phyloP scores from a whole-genome alignment of 2,329 filamentous ascomycete genomes.

The Aureobasidium sp. region DNA sequence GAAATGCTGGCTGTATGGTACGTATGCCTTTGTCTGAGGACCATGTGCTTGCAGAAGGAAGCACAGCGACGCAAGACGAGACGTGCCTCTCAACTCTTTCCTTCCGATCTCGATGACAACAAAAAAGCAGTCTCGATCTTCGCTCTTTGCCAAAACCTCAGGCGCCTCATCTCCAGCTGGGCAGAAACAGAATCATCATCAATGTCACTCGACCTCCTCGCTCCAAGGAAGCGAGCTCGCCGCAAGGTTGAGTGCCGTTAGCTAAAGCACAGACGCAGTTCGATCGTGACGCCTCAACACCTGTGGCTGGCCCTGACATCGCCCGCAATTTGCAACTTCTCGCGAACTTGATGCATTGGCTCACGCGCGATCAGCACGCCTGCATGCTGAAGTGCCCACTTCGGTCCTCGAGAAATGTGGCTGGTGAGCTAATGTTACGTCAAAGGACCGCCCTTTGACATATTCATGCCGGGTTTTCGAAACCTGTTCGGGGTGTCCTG shows the following conservation, averaged over 20 bases:
- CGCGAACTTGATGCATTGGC: neutral
- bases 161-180: neutral
- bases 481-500: slow-evolving; percentile 5
- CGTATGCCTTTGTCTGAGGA: neutral
- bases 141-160: neutral
- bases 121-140: neutral
- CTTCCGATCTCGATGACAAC: neutral
- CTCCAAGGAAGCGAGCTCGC: neutral
- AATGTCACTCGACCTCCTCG: neutral
- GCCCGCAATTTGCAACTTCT: neutral
- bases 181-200: neutral
- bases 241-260: neutral
- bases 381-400: slow-evolving; percentile 8
- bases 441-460: slow-evolving; percentile 10
- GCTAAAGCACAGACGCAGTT: neutral
- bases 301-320: neutral
- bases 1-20: neutral
- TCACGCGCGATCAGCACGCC: slow-evolving; percentile 8
- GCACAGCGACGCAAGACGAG: neutral
- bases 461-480: slow-evolving; percentile 3
- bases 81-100: neutral
- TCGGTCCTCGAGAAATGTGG: slow-evolving; percentile 10
- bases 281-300: slow-evolving; percentile 7
- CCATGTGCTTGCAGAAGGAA: neutral
- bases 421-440: slow-evolving; percentile 12